Evolutionary conservation across 2,329 filamentous ascomycete genomes (phyloP).

Genomic region (Sporothrix luriei): DNA sequence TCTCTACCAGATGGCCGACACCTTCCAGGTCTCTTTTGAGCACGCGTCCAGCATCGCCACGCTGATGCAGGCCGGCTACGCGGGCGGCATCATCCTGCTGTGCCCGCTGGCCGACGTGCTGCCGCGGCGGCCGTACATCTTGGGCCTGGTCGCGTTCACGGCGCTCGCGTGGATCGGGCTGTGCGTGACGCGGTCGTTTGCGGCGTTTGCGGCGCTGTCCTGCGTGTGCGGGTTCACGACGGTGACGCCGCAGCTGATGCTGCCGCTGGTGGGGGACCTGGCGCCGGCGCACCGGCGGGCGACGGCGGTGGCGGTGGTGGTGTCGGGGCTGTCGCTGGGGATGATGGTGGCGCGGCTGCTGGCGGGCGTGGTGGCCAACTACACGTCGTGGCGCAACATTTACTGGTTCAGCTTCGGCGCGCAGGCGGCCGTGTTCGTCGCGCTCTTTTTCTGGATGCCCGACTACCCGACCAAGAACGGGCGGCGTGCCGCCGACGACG

Average conservation of each 20-base stretch:
- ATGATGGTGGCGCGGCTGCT: conserved; percentile 75
- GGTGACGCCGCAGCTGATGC: conserved; percentile 78
- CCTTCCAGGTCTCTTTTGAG: conserved; percentile 72
- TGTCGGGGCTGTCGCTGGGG: conserved; percentile 73
- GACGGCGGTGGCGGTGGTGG: conserved; percentile 70
- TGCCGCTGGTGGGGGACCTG: conserved; percentile 77
- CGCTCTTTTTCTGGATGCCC: conserved; percentile 74
- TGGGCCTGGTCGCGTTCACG: conserved; percentile 67
- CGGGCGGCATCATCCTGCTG: conserved; percentile 70
- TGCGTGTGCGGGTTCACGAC: conserved; percentile 77
- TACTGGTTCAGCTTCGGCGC: conserved; percentile 77
- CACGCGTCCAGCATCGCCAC: conserved; percentile 69
- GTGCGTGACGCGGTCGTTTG: conserved; percentile 67
- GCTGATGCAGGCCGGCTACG: conserved; percentile 78
- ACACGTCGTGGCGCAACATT: conserved; percentile 72
- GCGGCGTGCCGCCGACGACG: background rate
- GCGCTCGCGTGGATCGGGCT: conserved; percentile 71
- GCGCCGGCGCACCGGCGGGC: conserved; percentile 70
- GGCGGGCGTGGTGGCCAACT: conserved; percentile 74
- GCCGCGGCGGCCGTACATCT: conserved; percentile 67
- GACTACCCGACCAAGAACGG: conserved; percentile 78
- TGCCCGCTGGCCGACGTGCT: conserved; percentile 75
- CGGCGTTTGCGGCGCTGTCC: conserved; percentile 67
- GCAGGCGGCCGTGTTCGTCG: conserved; percentile 66
- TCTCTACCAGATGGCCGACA: conserved; percentile 70